Base-by-base conservation (phyloP, 2,329 filamentous ascomycete genomes). In the Arthrobotrys entomopaga region DNA sequence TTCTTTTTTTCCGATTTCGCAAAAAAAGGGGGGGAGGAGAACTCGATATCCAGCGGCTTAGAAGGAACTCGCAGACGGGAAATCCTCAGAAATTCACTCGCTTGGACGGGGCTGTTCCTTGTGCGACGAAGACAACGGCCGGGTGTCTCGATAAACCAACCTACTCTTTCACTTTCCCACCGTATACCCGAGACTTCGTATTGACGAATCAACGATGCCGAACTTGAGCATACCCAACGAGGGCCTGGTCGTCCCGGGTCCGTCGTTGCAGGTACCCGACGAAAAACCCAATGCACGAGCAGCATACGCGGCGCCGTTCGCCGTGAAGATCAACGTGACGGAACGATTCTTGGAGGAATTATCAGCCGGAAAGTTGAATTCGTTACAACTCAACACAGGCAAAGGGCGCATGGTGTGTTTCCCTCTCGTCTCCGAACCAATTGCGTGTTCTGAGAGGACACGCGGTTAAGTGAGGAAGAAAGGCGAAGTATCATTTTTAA, bases 381-480 rank as follows among this genome's bases (percentile, higher is more conserved):
- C 63, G 22, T 50, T 74, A 58, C 56, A 63, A 64, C 70, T 74
- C 63, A 56, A 74, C 63, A 74, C 70, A 20, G 70, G 70, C 38
- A 74, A 74, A 66, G 70, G 70, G 58, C 70, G 63, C 56, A 74
- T 57, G 70, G 70, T 74, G 70, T 74, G 70, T 74, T 67, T 67
- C 48, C 54, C 70, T 67, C 52, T 67, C 56, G 54, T 67, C 67
- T 67, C 63, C 63, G 50, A 63, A 61, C 54, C 70, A 67, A 74
- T 74, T 67, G 70, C 63, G 58, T 61, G 46, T 61, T 56, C 52
- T 50, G 43, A 8, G 20, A 59, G 22, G 13, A 22, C 38, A 29
- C 70, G 70, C 63, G 64, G 43, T 67, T 67, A 58, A 42, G 42
- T 42, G 10, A 58, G 63, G 63, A 67, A 67, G 63, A 34, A 74